A percentile compares a stretch with the other conserved stretches of the same genome.
Conservation (phyloP, 2,329 filamentous ascomycete genomes). For the Aspergillus niger region DNA sequence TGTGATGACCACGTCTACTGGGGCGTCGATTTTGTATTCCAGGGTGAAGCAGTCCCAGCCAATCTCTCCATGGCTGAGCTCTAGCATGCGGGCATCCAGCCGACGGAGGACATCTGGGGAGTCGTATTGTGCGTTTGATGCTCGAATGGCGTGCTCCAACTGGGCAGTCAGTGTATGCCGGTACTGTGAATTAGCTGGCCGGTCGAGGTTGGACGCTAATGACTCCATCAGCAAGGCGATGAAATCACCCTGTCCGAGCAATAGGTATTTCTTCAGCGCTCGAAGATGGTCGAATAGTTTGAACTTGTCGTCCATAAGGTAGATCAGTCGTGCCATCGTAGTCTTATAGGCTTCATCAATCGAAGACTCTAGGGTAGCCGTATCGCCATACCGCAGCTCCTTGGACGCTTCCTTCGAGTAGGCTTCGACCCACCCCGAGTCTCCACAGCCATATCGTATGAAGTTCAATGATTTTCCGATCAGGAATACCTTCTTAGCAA, state of each 20-base stretch:
- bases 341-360: slow-evolving; percentile 98
- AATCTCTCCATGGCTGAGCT: slow-evolving; percentile 93
- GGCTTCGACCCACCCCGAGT: slow-evolving; percentile 91
- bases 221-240: slow-evolving; percentile 97
- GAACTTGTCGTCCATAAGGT: slow-evolving; percentile 94
- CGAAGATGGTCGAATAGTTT: slow-evolving; percentile 89
- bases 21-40: slow-evolving; percentile 96
- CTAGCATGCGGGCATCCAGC: slow-evolving; percentile 96
- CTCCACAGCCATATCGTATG: slow-evolving; percentile 91
- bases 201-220: slow-evolving; percentile 85
- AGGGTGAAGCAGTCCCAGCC: slow-evolving; percentile 99
- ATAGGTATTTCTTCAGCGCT: slow-evolving; percentile 90
- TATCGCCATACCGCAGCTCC: slow-evolving; percentile 89
- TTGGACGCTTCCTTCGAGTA: slow-evolving; percentile 94
- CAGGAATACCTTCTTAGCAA: slow-evolving; percentile 93
- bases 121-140: slow-evolving; percentile 96
- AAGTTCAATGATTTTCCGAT: slow-evolving; percentile 99
- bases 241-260: slow-evolving; percentile 95
- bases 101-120: slow-evolving; percentile 86
- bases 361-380: slow-evolving; percentile 83
- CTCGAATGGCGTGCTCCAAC: slow-evolving; percentile 92
- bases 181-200: slow-evolving; percentile 95
- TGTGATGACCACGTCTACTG: slow-evolving; percentile 94
- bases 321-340: slow-evolving; percentile 91
- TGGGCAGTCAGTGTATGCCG: slow-evolving; percentile 97